Base-by-base conservation (phyloP, 495 filamentous ascomycete species). In the Oleoguttula mirabilis region DNA sequence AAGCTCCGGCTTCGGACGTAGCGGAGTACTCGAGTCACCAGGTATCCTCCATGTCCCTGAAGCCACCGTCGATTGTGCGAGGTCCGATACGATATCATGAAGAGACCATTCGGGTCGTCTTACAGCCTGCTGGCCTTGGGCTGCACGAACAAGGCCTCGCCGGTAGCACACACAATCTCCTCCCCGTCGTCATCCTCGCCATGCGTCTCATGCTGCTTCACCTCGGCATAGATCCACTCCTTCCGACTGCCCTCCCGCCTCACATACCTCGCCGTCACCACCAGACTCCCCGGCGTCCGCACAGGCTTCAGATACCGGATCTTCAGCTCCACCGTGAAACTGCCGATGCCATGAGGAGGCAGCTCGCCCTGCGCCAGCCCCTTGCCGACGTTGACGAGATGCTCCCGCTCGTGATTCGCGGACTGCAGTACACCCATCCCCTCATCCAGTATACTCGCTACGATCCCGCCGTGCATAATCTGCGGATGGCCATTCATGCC, bases 361-460 rank as follows among this genome's bases (percentile, higher is more conserved):
- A 42, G 22, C 48, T 57, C 41, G 10, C 45, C 53, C 2, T 41
- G 33, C 10, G 38, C 44, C 17, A 23, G 17, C 5, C 46, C 46
- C 17, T 30, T 36, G 22, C 22, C 39, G 16, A 41, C 42, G 19
- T 21, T 40, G 22, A 23, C n/a, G 22, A 45, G 27, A 41, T 52
- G 43, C 17, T 47, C 43, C 17, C 54, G 43, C 17, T 54, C 55
- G 41, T 65, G 49, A 48, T 73, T 75, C n/a, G 65, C 38, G 11
- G 61, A 55, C 4, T 72, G 53, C 10, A 77, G 44, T 10, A 71
- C 60, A 0, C 75, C 75, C 51, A 70, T 67, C 4, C 59, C 57
- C 47, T 76, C 71, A 45, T 79, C 76, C 21, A 82, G 50, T 19
- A 84, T 57, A 1, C 71, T 67, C n/a, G 66, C 66, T 15, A 76